These are phyloP conservation scores for Waitea zeae DNA, from an alignment of 1,284 basidiomycete genomes.

Conservation along the genomic window DNA sequence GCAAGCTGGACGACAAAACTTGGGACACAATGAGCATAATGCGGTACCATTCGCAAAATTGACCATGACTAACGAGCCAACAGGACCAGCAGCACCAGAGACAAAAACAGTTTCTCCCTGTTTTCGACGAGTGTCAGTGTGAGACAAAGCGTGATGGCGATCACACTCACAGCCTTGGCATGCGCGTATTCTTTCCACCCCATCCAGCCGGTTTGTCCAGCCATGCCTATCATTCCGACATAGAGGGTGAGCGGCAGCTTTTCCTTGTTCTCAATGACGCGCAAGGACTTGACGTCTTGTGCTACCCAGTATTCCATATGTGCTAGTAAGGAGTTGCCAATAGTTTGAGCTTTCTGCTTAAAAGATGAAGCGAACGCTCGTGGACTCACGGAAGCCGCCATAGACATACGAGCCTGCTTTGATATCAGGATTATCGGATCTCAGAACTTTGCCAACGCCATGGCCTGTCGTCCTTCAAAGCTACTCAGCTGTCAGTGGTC, in stretches of 20 bases:
- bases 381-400: slow-evolving; percentile 9
- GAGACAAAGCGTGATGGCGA: not conserved
- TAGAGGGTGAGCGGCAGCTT: slow-evolving; percentile 16
- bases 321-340: slow-evolving; percentile 4
- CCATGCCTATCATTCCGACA: slow-evolving; percentile 17
- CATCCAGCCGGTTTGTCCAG: slow-evolving; percentile 10
- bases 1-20: slow-evolving; percentile 44
- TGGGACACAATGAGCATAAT: no score
- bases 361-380: no score
- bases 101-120: slow-evolving; percentile 12
- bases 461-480: no score
- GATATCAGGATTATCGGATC: slow-evolving; percentile 20
- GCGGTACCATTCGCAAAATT: no score
- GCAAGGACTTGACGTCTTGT: slow-evolving; percentile 4
- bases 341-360: not conserved
- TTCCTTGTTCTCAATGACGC: slow-evolving; percentile 10
- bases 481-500: no score
- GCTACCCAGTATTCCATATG: slow-evolving; percentile 11
- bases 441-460: slow-evolving; percentile 24
- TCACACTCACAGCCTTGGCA: slow-evolving; percentile 9
- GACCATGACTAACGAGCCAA: no score
- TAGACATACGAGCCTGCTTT: slow-evolving; percentile 26
- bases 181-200: slow-evolving; percentile 5
- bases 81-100: slow-evolving; percentile 8
- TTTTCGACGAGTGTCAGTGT: not conserved